Base-by-base conservation (phyloP, 768 basidiomycete genomes). In the Daedaleopsis sinensis region DNA sequence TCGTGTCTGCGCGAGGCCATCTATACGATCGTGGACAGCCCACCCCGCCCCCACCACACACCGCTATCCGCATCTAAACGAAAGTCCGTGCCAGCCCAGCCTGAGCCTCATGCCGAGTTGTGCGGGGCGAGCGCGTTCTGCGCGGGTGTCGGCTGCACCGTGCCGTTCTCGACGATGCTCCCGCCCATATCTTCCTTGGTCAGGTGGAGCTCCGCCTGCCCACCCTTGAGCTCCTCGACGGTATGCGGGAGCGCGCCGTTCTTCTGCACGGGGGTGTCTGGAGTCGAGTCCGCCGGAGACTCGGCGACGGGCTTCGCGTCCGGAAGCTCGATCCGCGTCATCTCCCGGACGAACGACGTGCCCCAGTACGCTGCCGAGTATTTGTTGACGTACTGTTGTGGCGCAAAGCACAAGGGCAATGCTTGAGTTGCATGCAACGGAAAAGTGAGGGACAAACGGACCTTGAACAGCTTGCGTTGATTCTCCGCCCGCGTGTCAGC, bases 321-420 rank as follows among this genome's bases (percentile, higher is more conserved):
- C 15, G 67, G 59, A 5, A 63, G 62, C 46, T 63, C 64, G 55
- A 92, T 80, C 72, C 82, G 82, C 50, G 81, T 78, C 86, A 95
- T 91, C 78, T 94, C 94, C 68, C 79, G 84, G 70, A 96, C 92
- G 73, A 94, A 95, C 62, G 90, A 91, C 52, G 86, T 89, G 43
- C 94, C 94, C 93, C 94, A 96, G 76, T 90, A 95, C 43, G 91
- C 87, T 36, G 95, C 89, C 59, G 90, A 94, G 79, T 94, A 96
- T 76, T 96, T 96, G 79, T 88, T 89, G 62, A 97, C 93, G 74
- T 97, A 97, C 78, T 78, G 27, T 32, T 32, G 27, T 32, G 3
- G 55, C 8, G 59, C 8, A 44, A 18, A 43, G 36, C 10, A 43
- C 13, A 8, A 12, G 32, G 21, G n/a, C n/a, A 49, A n/a, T 15